Percentiles rank a stretch among this genome's conserved stretches.
phyloP scores from a whole-genome alignment of 257 asterid species.

The Solanum arcanum region DNA sequence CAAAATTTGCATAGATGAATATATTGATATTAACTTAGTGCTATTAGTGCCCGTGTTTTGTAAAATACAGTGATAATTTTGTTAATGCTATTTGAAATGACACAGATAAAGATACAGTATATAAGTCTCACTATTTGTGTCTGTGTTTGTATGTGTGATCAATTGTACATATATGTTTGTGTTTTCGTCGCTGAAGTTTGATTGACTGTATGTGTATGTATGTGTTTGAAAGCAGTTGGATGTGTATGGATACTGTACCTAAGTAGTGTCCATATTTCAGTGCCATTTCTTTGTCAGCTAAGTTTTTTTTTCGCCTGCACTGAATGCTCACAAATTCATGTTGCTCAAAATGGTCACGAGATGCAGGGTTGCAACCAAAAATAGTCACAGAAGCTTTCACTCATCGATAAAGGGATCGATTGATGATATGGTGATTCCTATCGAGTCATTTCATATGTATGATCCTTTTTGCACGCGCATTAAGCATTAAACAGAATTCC shows the following conservation, averaged over 20 bases:
- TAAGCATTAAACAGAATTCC: constrained; percentile 81
- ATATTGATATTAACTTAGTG: background rate
- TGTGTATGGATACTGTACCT: background rate
- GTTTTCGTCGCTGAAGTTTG: too few relatives aligned
- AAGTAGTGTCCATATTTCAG: background rate
- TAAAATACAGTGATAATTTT: background rate
- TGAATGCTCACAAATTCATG: constrained; percentile 71
- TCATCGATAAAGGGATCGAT: constrained; percentile 44
- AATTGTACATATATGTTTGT: too few relatives aligned
- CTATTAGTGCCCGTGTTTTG: background rate
- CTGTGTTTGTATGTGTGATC: background rate
- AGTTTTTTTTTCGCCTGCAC: constrained; percentile 27
- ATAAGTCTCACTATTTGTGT: background rate
- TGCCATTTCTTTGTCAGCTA: background rate
- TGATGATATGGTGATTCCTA: constrained; percentile 33
- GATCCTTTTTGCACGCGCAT: constrained; percentile 54
- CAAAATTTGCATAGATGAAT: background rate
- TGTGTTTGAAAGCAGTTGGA: background rate
- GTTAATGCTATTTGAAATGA: background rate
- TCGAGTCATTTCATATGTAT: constrained; percentile 24
- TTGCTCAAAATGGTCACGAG: constrained; percentile 52
- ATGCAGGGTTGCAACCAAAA: constrained; percentile 61
- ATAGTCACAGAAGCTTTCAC: constrained; percentile 52
- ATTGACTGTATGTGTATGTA: background rate
- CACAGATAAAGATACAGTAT: background rate